A percentile compares a stretch with the other conserved stretches of the same genome.
Evolutionary conservation across 495 filamentous ascomycete genomes (phyloP).

Genomic region (Parathielavia hyrcaniae): DNA sequence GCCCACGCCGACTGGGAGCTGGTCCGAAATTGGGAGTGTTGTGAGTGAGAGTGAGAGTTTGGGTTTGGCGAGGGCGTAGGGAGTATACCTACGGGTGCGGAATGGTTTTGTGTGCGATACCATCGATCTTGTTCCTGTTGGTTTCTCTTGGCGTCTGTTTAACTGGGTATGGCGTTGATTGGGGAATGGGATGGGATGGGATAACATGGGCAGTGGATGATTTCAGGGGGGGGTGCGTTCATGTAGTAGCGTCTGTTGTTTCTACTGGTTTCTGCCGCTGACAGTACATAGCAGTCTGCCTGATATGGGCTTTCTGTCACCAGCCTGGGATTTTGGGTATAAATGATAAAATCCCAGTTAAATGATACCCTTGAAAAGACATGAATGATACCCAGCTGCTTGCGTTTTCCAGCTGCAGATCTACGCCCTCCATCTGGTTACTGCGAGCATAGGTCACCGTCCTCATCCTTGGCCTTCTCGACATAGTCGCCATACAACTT

Average conservation of each 20-base stretch:
- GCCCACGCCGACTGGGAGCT: constrained; percentile 62
- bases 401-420: no score
- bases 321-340: no score
- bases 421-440: neutral
- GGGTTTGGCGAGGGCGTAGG: constrained; percentile 30
- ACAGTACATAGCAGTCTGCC: no score
- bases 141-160: neutral
- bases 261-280: no score
- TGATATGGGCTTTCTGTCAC: neutral
- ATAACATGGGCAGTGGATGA: neutral
- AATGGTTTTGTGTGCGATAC: neutral
- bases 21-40: constrained; percentile 73
- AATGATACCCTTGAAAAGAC: no score
- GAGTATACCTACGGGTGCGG: neutral
- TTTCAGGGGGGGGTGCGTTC: neutral
- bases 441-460: neutral
- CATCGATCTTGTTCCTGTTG: neutral
- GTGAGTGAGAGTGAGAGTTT: constrained; percentile 52
- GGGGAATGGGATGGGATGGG: neutral
- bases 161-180: neutral
- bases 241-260: neutral
- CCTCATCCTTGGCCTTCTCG: constrained; percentile 20
- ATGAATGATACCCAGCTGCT: no score
- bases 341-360: no score
- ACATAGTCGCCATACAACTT: constrained; percentile 70